These are phyloP conservation scores for Suillus cothurnatus DNA, from an alignment of 768 basidiomycete genomes.

Conservation along the genomic window DNA sequence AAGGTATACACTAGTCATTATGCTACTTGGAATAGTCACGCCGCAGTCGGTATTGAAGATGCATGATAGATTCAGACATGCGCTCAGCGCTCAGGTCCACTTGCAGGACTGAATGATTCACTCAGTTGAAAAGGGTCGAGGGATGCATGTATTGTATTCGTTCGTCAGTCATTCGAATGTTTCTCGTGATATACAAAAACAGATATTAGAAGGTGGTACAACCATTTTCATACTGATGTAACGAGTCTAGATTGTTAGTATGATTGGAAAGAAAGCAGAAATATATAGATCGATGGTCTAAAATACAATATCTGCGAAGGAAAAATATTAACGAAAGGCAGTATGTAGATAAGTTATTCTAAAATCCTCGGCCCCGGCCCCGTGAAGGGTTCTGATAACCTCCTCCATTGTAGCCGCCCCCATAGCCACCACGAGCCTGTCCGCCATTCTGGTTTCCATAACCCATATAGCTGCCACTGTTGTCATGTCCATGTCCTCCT, in stretches of 20 bases:
- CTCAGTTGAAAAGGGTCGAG: too few relatives aligned
- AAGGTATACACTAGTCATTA: too few relatives aligned
- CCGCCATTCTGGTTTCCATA: slow-evolving; percentile 26
- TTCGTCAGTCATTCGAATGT: background rate
- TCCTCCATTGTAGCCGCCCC: slow-evolving; percentile 27
- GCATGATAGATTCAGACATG: too few relatives aligned
- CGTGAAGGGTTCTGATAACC: slow-evolving; percentile 33
- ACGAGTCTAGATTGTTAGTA: slow-evolving; percentile 17
- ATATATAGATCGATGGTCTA: slow-evolving; percentile 13
- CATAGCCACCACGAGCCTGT: slow-evolving; percentile 24
- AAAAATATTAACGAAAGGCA: slow-evolving; percentile 15
- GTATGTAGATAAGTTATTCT: slow-evolving; percentile 38
- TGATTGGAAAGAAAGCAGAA: slow-evolving; percentile 14
- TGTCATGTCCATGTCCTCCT: slow-evolving; percentile 24
- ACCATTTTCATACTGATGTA: slow-evolving; percentile 6
- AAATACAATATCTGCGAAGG: slow-evolving; percentile 3
- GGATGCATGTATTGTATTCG: too few relatives aligned
- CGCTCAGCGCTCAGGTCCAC: too few relatives aligned
- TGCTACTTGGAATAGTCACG: too few relatives aligned
- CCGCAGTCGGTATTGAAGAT: too few relatives aligned
- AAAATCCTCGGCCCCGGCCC: slow-evolving; percentile 54
- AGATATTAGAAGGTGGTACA: background rate
- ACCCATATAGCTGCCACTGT: slow-evolving; percentile 44
- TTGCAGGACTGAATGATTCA: too few relatives aligned
- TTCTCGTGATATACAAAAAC: background rate